Evolutionary conservation across 148 eudicot genomes (phyloP), one percentile per base, ranked within the genome.

Genomic region (Selenicereus undatus): DNA sequence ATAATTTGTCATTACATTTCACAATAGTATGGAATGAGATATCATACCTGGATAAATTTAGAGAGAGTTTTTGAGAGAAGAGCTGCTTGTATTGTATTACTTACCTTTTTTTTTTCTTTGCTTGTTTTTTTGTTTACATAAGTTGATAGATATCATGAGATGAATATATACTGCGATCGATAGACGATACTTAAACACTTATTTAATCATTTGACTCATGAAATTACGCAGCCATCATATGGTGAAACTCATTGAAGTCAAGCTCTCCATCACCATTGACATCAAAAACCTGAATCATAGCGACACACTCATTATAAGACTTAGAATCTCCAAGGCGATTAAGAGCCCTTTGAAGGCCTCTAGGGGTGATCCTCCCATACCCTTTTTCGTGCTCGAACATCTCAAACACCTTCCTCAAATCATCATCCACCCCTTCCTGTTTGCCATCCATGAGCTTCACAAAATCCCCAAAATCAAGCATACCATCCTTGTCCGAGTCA

Each of bases 321-420:
- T 84, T 90, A 0, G 88, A 74, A 68, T 93, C 92, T 11, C 97
- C 97, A 1, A 93, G 82, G 1, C 90, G 81, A 83, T 80, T 80
- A 65, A 93, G 73, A 18, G 88, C 86, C 68, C 88, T 86, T 78
- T 93, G 93, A 85, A 93, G 88, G 64, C 97, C 91, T 56, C 82
- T 88, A 0, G 95, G 89, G 22, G 92, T 93, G 9, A 93, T 93
- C 83, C 85, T 75, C 0, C 93, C 95, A 0, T 81, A 87, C 18
- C 97, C 97, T 30, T 90, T 93, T 45, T 89, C 89, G n/a, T 88
- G 75, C 84, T 91, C 97, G 45, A 88, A 91, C 88, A 86, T 87
- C 85, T 89, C 91, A 65, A 91, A 91, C 11, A 90, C 95, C 48
- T 88, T 89, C 89, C 88, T 90, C 39, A 91, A 18, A 29, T 90